phyloP scores from a whole-genome alignment of 2,329 filamentous ascomycete genomes.

The Fonsecaea pedrosoi region DNA sequence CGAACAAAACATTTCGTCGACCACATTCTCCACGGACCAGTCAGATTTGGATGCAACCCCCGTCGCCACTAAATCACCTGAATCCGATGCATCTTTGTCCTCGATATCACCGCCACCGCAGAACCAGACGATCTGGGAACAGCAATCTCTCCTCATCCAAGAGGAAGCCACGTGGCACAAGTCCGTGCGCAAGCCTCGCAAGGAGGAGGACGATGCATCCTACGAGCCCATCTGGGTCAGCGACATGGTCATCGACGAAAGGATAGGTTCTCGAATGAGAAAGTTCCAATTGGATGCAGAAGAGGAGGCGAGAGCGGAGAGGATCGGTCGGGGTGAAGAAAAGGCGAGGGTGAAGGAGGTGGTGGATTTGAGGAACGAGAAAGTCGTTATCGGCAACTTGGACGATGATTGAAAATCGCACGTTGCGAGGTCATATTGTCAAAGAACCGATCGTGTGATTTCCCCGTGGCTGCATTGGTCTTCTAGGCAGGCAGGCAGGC shows the following conservation, averaged over 20 bases:
- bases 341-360: conserved; percentile 58
- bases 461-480: background rate
- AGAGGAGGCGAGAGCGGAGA: conserved; percentile 70
- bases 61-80: conserved; percentile 53
- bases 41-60: conserved; percentile 35
- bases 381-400: conserved; percentile 50
- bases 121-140: conserved; percentile 60
- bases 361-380: conserved; percentile 49
- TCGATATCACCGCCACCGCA: conserved; percentile 41
- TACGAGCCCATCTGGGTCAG: conserved; percentile 78
- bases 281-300: conserved; percentile 73
- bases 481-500: background rate
- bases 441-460: background rate
- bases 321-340: conserved; percentile 69
- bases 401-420: conserved; percentile 21
- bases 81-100: conserved; percentile 52
- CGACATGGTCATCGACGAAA: conserved; percentile 74
- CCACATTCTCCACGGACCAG: conserved; percentile 16
- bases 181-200: conserved; percentile 66
- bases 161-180: conserved; percentile 89
- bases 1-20: conserved; percentile 42
- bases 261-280: conserved; percentile 80
- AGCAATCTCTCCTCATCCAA: conserved; percentile 67
- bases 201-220: conserved; percentile 52
- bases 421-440: background rate